These are phyloP conservation scores for Exutisphaerella laricina DNA, from an alignment of 2,329 filamentous ascomycete genomes.

Conservation along the genomic window DNA sequence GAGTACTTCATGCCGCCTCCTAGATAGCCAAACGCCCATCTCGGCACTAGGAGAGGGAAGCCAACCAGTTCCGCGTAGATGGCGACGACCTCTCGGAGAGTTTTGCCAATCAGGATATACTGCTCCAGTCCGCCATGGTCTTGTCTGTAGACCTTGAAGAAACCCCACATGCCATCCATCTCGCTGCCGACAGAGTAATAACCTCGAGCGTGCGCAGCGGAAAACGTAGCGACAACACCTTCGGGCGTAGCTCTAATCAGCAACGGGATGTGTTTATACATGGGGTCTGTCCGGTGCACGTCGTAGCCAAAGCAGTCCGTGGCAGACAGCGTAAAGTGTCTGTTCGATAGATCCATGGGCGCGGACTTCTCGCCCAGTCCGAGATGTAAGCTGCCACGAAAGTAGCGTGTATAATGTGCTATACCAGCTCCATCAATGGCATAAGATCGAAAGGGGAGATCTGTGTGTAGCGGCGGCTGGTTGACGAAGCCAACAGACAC, in stretches of 20 bases:
- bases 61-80: constrained; percentile 64
- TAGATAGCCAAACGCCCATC: constrained; percentile 69
- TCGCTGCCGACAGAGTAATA: constrained; percentile 64
- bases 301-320: constrained; percentile 72
- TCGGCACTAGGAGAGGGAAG: constrained; percentile 60
- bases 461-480: constrained; percentile 52
- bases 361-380: constrained; percentile 68
- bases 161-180: constrained; percentile 70
- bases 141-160: constrained; percentile 68
- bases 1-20: constrained; percentile 61
- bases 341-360: constrained; percentile 64
- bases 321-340: constrained; percentile 60
- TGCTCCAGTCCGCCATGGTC: constrained; percentile 67
- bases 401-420: constrained; percentile 60
- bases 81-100: constrained; percentile 59
- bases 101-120: constrained; percentile 62
- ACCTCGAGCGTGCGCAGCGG: constrained; percentile 59
- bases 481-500: constrained; percentile 52
- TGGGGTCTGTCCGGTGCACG: constrained; percentile 62
- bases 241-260: constrained; percentile 61
- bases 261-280: constrained; percentile 71
- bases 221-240: constrained; percentile 63
- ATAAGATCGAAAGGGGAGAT: constrained; percentile 62
- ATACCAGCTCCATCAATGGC: constrained; percentile 56
- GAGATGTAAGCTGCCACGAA: constrained; percentile 58